Conservation (phyloP, 345 rosid genomes). For the Dimocarpus longan region DNA sequence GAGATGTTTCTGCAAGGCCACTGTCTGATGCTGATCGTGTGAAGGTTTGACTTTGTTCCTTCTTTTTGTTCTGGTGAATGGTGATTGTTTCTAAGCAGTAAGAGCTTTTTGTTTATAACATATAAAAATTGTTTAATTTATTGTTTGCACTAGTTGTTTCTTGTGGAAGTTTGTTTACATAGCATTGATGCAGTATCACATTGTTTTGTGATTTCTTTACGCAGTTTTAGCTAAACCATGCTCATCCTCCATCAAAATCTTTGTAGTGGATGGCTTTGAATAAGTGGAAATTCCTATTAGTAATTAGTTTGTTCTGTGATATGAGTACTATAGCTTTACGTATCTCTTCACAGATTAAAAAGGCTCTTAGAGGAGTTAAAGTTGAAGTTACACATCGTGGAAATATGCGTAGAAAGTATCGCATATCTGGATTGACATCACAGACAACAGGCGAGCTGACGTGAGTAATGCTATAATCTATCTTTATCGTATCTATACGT, state of each 20-base stretch:
- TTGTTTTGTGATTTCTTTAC: not conserved
- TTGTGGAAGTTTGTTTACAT: not conserved
- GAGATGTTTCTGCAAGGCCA: conserved; percentile 75
- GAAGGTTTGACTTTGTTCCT: conserved; percentile 50
- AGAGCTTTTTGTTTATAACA: not conserved
- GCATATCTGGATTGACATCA: conserved; percentile 86
- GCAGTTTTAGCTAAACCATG: not conserved
- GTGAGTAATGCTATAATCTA: conserved; percentile 45
- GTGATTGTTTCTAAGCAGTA: not conserved
- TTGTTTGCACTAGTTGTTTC: not conserved
- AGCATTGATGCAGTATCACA: not conserved
- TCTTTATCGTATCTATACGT: not conserved
- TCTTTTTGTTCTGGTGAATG: not conserved
- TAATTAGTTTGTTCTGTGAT: not conserved
- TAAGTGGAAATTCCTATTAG: not conserved
- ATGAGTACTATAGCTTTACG: not conserved
- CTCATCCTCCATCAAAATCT: not conserved
- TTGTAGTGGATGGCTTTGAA: not conserved
- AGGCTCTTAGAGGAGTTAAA: conserved; percentile 87
- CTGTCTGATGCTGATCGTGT: conserved; percentile 92
- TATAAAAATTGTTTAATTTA: not conserved
- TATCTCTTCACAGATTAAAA: conserved; percentile 67
- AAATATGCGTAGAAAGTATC: conserved; percentile 94
- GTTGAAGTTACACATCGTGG: conserved; percentile 97
- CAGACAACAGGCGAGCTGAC: conserved; percentile 90